phyloP scores from a whole-genome alignment of 2,329 filamentous ascomycete genomes.

The Cladobotryum mycophilum region DNA sequence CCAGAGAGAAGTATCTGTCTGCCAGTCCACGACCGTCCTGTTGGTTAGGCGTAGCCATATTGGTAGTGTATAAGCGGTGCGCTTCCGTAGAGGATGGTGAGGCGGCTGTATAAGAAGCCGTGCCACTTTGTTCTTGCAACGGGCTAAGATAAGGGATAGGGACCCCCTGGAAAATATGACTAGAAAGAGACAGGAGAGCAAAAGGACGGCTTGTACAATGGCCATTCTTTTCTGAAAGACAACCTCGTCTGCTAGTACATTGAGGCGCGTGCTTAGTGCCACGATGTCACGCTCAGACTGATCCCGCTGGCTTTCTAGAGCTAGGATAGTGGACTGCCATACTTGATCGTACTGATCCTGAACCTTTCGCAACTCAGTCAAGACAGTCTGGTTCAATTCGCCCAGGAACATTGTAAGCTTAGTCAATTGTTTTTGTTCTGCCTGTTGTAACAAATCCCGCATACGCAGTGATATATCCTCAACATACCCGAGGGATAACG shows the following conservation, averaged over 20 bases:
- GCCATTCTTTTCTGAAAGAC: conserved; percentile 84
- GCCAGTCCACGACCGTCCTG: not conserved
- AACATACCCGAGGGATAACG: conserved; percentile 88
- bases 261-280: conserved; percentile 73
- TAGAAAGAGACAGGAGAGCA: conserved; percentile 79
- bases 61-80: conserved; percentile 6
- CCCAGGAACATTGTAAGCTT: conserved; percentile 79
- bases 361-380: conserved; percentile 71
- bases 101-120: conserved; percentile 17
- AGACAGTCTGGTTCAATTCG: conserved; percentile 79
- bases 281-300: conserved; percentile 77
- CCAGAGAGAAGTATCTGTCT: not conserved
- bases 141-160: conserved; percentile 29
- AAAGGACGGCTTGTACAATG: conserved; percentile 80
- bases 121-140: conserved; percentile 21
- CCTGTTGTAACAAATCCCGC: conserved; percentile 76
- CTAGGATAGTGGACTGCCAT: conserved; percentile 91
- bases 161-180: conserved; percentile 69
- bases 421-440: conserved; percentile 80
- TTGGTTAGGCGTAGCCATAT: not conserved
- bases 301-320: conserved; percentile 81
- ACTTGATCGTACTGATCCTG: conserved; percentile 89
- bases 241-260: conserved; percentile 88
- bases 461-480: conserved; percentile 91
- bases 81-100: conserved; percentile 14